Evolutionary conservation across 495 filamentous ascomycete species (phyloP).

Genomic region (Penicillium argentinense): DNA sequence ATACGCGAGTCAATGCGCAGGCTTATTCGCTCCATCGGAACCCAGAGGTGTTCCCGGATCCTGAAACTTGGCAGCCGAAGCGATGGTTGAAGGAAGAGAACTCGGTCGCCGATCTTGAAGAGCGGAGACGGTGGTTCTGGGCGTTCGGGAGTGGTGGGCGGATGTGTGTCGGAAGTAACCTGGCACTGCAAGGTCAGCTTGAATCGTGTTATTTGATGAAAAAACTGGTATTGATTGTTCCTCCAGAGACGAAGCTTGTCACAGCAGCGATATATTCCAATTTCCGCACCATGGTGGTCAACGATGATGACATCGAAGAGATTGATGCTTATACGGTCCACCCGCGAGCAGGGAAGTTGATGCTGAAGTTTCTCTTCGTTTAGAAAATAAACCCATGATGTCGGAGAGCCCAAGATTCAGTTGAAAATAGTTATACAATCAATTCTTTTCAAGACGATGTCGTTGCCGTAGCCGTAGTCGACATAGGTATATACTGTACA

Average conservation of each 20-base stretch:
- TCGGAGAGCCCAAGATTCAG: not conserved
- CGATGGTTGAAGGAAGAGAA: constrained; percentile 56
- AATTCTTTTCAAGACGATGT: constrained; percentile 20
- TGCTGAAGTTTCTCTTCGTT: constrained; percentile 40
- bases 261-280: constrained; percentile 65
- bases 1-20: constrained; percentile 67
- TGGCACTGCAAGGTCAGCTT: constrained; percentile 70
- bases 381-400: not conserved
- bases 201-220: not conserved
- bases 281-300: constrained; percentile 56
- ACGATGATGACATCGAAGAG: constrained; percentile 60
- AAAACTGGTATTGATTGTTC: constrained; percentile 3
- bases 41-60: constrained; percentile 56
- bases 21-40: constrained; percentile 73
- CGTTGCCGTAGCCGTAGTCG: constrained; percentile 13
- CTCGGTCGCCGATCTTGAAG: constrained; percentile 40
- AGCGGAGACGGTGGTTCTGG: constrained; percentile 74
- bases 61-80: constrained; percentile 60
- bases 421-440: constrained; percentile 18
- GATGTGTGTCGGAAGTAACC: constrained; percentile 83
- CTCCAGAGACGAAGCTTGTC: constrained; percentile 47
- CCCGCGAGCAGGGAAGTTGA: constrained; percentile 48
- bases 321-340: constrained; percentile 66
- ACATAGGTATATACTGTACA: constrained; percentile 31
- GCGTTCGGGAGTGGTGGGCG: constrained; percentile 79